phyloP scores from a whole-genome alignment of 2,329 filamentous ascomycete genomes.

The Nigrospora sphaerica region DNA sequence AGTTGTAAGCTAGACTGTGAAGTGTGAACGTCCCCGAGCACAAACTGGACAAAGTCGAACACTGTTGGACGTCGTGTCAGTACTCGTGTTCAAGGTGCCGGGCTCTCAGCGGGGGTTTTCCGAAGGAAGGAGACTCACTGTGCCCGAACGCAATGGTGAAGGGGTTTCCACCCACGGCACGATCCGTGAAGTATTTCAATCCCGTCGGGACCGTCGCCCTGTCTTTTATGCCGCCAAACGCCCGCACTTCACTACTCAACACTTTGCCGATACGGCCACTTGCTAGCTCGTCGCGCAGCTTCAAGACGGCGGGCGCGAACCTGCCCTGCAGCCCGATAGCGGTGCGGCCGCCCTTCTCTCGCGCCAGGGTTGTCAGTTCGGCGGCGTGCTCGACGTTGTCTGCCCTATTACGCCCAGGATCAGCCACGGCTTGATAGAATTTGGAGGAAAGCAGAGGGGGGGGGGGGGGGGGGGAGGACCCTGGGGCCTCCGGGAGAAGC shows the following conservation, averaged over 20 bases:
- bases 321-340: conserved; percentile 44
- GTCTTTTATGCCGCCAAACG: conserved; percentile 24
- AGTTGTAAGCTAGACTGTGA: conserved; percentile 31
- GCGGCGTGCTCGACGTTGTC: conserved; percentile 28
- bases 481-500: too few species aligned
- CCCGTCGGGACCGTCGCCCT: conserved; percentile 20
- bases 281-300: conserved; percentile 33
- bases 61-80: conserved; percentile 7
- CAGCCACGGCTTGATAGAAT: too few species aligned
- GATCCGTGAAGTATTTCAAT: conserved; percentile 39
- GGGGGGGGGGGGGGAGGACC: too few species aligned
- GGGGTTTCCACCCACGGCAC: conserved; percentile 36
- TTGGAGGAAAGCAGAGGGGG: too few species aligned
- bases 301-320: conserved; percentile 31
- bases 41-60: conserved; percentile 34
- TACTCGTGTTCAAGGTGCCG: neutral
- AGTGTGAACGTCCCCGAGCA: conserved; percentile 34
- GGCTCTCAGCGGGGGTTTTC: too few species aligned
- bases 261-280: conserved; percentile 41
- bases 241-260: conserved; percentile 37
- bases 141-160: conserved; percentile 16
- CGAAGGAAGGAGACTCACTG: neutral
- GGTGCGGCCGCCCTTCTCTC: conserved; percentile 23
- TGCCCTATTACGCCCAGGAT: conserved; percentile 13
- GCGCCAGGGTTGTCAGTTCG: conserved; percentile 27